phyloP scores from a whole-genome alignment of 345 rosid species.

The Aquilaria yunnanensis region DNA sequence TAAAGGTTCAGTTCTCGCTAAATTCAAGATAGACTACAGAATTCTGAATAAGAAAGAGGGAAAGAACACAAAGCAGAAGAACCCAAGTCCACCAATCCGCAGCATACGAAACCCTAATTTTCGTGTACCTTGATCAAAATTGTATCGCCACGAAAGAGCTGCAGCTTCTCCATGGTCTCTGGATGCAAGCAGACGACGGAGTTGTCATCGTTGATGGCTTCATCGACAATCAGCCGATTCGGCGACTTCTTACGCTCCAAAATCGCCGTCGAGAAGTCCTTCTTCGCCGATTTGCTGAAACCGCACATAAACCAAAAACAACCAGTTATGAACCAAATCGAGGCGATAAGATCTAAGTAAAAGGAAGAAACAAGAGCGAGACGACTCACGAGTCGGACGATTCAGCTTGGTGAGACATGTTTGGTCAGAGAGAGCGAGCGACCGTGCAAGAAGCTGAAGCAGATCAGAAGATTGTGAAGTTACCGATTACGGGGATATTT shows the following conservation, averaged over 20 bases:
- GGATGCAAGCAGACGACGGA: constrained; percentile 62
- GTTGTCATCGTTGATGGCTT: constrained; percentile 68
- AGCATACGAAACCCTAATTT: not conserved
- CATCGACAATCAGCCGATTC: constrained; percentile 63
- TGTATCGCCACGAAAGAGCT: constrained; percentile 71
- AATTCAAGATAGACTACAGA: no score
- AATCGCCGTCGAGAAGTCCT: constrained; percentile 66
- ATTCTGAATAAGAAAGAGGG: not conserved
- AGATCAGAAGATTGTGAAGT: no score
- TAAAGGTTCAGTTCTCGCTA: no score
- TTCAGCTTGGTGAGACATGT: constrained; percentile 38
- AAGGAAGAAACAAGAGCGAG: not conserved
- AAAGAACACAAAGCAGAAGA: not conserved
- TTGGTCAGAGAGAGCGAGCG: not conserved
- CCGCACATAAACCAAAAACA: not conserved
- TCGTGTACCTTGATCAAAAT: constrained; percentile 51
- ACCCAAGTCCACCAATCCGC: not conserved
- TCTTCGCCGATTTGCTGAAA: constrained; percentile 48
- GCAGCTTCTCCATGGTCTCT: constrained; percentile 73
- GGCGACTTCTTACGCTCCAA: constrained; percentile 65
- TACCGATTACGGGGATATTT: not conserved
- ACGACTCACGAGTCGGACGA: constrained; percentile 53
- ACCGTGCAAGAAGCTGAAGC: not conserved
- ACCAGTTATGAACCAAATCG: not conserved
- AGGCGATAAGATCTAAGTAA: not conserved